Conservation (phyloP, 1,284 basidiomycete genomes). For the Trametes versicolor region DNA sequence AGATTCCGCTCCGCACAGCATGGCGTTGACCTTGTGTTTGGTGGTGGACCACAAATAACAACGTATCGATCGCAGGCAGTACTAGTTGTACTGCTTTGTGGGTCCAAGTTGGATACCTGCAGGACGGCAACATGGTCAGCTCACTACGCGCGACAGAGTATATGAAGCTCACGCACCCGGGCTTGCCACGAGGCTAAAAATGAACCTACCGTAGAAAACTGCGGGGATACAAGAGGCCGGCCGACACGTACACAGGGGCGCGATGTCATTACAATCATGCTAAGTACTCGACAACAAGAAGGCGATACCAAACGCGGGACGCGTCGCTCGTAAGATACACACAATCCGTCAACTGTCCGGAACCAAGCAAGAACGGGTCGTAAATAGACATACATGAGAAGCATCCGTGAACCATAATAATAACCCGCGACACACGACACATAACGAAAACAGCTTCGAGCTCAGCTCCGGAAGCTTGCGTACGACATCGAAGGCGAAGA, state of each 20-base stretch:
- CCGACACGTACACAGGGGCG: not conserved
- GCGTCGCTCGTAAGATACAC: slow-evolving; percentile 20
- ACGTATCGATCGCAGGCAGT: not conserved
- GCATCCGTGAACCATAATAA: not conserved
- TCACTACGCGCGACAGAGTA: not conserved
- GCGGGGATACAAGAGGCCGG: no score
- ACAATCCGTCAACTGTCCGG: slow-evolving; percentile 12
- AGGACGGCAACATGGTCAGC: not conserved
- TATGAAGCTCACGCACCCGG: not conserved
- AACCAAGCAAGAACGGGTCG: not conserved
- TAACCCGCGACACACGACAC: not conserved
- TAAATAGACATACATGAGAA: slow-evolving; percentile 15
- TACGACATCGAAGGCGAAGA: slow-evolving; percentile 39
- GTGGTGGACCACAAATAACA: not conserved
- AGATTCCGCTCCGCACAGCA: not conserved
- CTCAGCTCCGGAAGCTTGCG: slow-evolving; percentile 32
- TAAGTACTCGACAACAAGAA: slow-evolving; percentile 19
- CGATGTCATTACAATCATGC: slow-evolving; percentile 17
- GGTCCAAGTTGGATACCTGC: not conserved
- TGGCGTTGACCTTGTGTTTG: not conserved
- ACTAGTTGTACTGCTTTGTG: not conserved
- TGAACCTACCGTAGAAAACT: not conserved
- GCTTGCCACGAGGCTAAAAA: not conserved
- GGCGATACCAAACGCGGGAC: slow-evolving; percentile 8
- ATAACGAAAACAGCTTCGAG: not conserved